Base-by-base conservation (phyloP, 208 protist species). In the Crithidia thermophila region DNA sequence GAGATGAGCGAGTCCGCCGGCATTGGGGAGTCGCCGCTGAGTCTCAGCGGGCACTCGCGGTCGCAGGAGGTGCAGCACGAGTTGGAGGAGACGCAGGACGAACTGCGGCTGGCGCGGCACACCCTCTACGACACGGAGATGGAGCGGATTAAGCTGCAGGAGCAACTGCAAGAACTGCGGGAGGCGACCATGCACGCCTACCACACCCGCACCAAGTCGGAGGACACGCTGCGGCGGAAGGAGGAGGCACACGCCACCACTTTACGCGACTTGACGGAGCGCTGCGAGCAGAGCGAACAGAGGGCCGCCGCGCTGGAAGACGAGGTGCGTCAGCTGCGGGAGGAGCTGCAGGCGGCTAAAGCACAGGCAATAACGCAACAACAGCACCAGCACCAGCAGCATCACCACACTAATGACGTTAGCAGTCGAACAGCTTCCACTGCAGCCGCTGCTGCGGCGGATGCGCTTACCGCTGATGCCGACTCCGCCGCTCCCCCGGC, bases 251-350 rank as follows among this genome's bases (percentile, higher is more conserved):
- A 67, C 33, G 43, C 3, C 2, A 45, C 47, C 5, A 50, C 42
- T 30, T 31, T 52, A n/a, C 30, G 37, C 0, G 11, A 18, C 2
- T 30, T 46, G 18, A 21, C 40, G 46, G 53, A 55, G 55, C 52
- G 51, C 11, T 70, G 53, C 13, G 55, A 66, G 30, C 20, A 34
- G 4, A 45, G 34, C n/a, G 58, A 53, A 20, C 23, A 28, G 21
- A 47, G 30, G 49, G 69, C 67, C 46, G 52, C 57, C 34, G 36
- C 47, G 2, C 39, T 89, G 18, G 72, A 77, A 39, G 50, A 45
- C 0, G 73, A 81, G 42, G 18, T 79, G 2, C 33, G n/a, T 0
- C 51, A 64, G 23, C 42, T 72, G 39, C 65, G 49, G 14, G 51
- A n/a, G 4, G 37, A 59, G 37, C 42, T 59, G 13, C 28, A 16